Conservation (phyloP, 257 asterid genomes). For the Eucommia ulmoides region DNA sequence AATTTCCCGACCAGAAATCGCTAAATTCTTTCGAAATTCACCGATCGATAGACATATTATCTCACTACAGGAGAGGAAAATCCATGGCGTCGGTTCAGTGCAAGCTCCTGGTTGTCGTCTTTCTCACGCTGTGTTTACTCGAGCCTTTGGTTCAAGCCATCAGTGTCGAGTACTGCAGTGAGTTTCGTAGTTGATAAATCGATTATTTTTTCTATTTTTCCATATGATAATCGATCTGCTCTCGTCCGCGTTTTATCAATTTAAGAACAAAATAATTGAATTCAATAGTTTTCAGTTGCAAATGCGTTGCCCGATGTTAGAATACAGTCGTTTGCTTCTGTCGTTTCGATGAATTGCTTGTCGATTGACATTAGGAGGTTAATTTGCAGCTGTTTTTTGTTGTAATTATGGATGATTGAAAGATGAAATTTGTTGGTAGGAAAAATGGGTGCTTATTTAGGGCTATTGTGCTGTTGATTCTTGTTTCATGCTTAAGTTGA, state of each 20-base stretch:
- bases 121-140: conserved; percentile 18
- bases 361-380: too few species aligned
- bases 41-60: too few species aligned
- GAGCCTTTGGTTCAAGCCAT: conserved; percentile 20
- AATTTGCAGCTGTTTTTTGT: too few species aligned
- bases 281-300: not conserved
- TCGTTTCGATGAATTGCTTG: not conserved
- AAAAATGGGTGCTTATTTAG: too few species aligned
- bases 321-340: not conserved
- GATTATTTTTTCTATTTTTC: not conserved
- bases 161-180: conserved; percentile 23
- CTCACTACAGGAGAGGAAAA: too few species aligned
- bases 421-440: too few species aligned
- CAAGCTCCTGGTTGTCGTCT: conserved; percentile 8
- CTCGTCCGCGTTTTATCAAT: not conserved
- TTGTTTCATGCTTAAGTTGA: too few species aligned
- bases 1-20: too few species aligned
- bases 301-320: not conserved
- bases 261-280: not conserved
- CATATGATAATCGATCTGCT: not conserved
- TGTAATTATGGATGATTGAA: too few species aligned
- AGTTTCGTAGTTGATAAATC: not conserved
- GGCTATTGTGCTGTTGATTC: too few species aligned
- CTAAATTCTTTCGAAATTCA: too few species aligned
- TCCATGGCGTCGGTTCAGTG: conserved; percentile 19